Base-by-base conservation (phyloP, 257 asterid genomes). In the Solanum clarkiae region DNA sequence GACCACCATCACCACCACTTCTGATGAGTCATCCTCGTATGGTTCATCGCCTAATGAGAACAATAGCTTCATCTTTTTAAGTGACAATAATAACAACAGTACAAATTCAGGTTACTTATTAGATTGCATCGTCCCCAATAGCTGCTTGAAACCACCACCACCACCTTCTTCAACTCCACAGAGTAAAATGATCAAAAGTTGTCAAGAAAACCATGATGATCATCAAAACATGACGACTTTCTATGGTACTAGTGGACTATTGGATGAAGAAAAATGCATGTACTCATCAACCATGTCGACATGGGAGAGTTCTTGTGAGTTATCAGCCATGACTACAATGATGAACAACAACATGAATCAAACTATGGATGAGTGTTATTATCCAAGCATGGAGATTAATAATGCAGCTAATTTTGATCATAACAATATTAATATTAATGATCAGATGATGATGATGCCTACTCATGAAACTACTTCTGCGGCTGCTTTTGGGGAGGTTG, bases 91-190 rank as follows among this genome's bases (percentile, higher is more conserved):
- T n/a, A 40, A 17, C 6, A 69, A 40, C 40, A 40, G 42, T 42
- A 70, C 15, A 18, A 70, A 93, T 59, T 97, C 99, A 3, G 99
- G 99, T 6, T 97, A 95, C 84, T 88, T 97, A 87, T 88, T 97
- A 87, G 98, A 93, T 68, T 92, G 98, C 91, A 93, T 97, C 3
- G 98, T 97, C 26, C 99, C 98, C 4, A 92, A 90, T 63, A 92
- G 88, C 86, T 97, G 91, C 85, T 87, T 97, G 86, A 94, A 92
- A 86, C 98, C 98, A 81, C 74, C 66, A 59, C 75, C 53, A 10
- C 86, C 83, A 63, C 18, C 86, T 74, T 69, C 66, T 12, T 56
- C 71, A 13, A 81, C 68, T 26, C 11, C 82, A 49, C 85, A 57
- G 80, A 84, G 20, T 47, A 15, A 18, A 59, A 47, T 20, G 86